A percentile compares a stretch with the other conserved stretches of the same genome.
Evolutionary conservation across 2,329 filamentous ascomycete species (phyloP).

Genomic region (Talaromyces funiculosus): DNA sequence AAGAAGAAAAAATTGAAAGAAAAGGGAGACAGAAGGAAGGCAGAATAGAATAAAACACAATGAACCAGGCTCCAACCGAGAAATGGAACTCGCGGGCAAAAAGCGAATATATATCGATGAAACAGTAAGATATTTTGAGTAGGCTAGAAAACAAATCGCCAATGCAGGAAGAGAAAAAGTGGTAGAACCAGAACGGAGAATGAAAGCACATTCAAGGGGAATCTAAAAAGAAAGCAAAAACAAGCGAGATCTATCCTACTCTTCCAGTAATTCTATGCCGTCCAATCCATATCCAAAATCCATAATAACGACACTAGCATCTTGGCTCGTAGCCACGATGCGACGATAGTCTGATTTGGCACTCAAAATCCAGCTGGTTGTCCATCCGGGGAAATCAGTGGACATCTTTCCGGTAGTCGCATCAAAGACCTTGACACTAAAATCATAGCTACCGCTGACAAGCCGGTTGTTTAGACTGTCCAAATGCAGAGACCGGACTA

Average conservation of each 20-base stretch:
- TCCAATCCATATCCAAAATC: slow-evolving; percentile 70
- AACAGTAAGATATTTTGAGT: slow-evolving; percentile 19
- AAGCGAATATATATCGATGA: slow-evolving; percentile 17
- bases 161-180: slow-evolving; percentile 8
- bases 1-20: neutral
- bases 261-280: slow-evolving; percentile 49
- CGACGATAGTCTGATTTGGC: slow-evolving; percentile 94
- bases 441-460: slow-evolving; percentile 89
- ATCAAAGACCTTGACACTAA: slow-evolving; percentile 91
- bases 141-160: slow-evolving; percentile 27
- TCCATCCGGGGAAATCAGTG: slow-evolving; percentile 88
- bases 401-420: slow-evolving; percentile 72
- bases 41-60: neutral
- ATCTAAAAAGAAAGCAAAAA: slow-evolving; percentile 13
- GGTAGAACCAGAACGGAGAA: neutral
- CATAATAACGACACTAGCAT: slow-evolving; percentile 85
- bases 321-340: slow-evolving; percentile 91
- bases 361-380: slow-evolving; percentile 91
- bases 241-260: slow-evolving; percentile 21
- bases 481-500: slow-evolving; percentile 86
- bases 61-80: neutral
- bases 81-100: neutral
- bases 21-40: neutral
- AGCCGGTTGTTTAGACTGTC: slow-evolving; percentile 81
- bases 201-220: slow-evolving; percentile 11